A percentile compares a stretch with the other conserved stretches of the same genome.
phyloP scores from a whole-genome alignment of 208 protist species.

The Wallacemonas sp. region DNA sequence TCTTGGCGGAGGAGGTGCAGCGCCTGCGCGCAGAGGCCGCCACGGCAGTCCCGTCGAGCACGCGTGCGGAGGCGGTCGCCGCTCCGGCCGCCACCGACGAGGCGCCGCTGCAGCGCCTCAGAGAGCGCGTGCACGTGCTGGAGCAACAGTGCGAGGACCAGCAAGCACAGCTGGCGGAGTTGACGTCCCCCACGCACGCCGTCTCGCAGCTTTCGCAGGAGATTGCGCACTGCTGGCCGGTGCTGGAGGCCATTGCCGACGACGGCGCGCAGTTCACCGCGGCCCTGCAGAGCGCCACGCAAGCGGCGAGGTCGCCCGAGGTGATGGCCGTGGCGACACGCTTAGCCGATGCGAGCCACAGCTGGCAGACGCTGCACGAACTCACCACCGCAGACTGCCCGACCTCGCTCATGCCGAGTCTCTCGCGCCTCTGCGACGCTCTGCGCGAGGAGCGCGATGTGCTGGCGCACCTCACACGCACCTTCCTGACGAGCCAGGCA shows the following conservation, averaged over 20 bases:
- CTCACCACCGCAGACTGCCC: neutral
- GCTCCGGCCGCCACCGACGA: no score
- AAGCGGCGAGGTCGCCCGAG: neutral
- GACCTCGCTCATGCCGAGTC: neutral
- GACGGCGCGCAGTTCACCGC: constrained; percentile 15
- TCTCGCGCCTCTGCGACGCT: constrained; percentile 3
- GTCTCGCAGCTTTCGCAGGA: neutral
- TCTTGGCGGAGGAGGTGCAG: constrained; percentile 10
- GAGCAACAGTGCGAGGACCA: constrained; percentile 10
- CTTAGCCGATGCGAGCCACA: neutral
- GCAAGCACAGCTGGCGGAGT: neutral
- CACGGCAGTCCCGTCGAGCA: no score
- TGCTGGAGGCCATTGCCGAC: constrained; percentile 3
- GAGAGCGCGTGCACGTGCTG: neutral
- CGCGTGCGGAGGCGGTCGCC: no score
- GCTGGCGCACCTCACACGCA: constrained; percentile 14
- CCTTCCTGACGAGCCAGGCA: neutral
- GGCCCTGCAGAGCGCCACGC: neutral
- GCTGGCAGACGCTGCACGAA: neutral
- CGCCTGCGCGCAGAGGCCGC: neutral
- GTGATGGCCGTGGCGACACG: neutral
- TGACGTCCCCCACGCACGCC: constrained; percentile 1
- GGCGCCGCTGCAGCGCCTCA: no score
- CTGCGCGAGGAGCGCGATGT: constrained; percentile 21
- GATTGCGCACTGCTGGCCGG: constrained; percentile 1